These are phyloP conservation scores for Talaromyces sp. DNA, from an alignment of 2,329 filamentous ascomycete genomes.

Conservation along the genomic window DNA sequence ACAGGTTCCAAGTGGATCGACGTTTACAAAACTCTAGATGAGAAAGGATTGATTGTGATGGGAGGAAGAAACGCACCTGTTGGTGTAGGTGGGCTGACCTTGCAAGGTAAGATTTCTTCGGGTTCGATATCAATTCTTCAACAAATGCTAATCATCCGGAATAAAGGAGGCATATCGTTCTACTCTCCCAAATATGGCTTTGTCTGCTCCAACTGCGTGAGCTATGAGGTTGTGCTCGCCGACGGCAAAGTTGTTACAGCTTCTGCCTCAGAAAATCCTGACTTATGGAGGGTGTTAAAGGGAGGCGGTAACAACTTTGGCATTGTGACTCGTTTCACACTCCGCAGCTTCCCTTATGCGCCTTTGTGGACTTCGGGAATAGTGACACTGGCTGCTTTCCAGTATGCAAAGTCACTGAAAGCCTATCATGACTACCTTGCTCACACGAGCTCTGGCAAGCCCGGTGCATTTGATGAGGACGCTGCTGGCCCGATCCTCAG, in stretches of 20 bases:
- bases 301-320: slow-evolving; percentile 12
- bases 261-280: background rate
- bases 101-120: slow-evolving; percentile 9
- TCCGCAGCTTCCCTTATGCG: slow-evolving; percentile 7
- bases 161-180: slow-evolving; percentile 7
- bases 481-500: slow-evolving; percentile 8
- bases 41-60: slow-evolving; percentile 7
- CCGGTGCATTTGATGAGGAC: slow-evolving; percentile 8
- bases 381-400: slow-evolving; percentile 5
- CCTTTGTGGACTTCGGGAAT: slow-evolving; percentile 6
- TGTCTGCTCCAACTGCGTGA: slow-evolving; percentile 7
- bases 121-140: background rate
- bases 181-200: slow-evolving; percentile 6
- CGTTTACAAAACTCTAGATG: slow-evolving; percentile 11
- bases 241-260: slow-evolving; percentile 10
- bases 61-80: slow-evolving; percentile 13
- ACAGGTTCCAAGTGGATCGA: slow-evolving; percentile 10
- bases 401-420: slow-evolving; percentile 8
- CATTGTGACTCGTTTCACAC: slow-evolving; percentile 7
- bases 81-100: slow-evolving; percentile 12
- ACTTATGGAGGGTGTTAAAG: slow-evolving; percentile 4
- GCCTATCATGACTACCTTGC: slow-evolving; percentile 9
- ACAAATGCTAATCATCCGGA: background rate
- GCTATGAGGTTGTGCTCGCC: slow-evolving; percentile 10
- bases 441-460: slow-evolving; percentile 2